Base-by-base conservation (phyloP, 352 stramenopile genomes). In the Hyaloperonospora arabidopsidis region DNA sequence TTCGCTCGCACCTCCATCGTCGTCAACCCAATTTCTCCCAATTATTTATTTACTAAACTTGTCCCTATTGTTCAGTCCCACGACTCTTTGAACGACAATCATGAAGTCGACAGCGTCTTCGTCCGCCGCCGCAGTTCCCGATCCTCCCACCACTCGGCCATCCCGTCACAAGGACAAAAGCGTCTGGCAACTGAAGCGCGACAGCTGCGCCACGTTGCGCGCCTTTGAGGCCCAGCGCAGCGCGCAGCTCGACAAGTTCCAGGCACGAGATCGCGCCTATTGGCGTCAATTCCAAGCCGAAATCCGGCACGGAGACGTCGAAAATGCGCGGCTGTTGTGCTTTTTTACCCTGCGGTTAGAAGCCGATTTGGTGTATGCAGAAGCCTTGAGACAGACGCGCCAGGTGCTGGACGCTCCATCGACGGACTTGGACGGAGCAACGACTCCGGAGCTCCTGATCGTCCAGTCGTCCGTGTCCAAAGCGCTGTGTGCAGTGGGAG, bases 281-380 rank as follows among this genome's bases (percentile, higher is more conserved):
- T 92, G 81, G 81, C 79, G 74, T 18, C 61, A 74, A n/a, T 92
- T 92, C 61, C 76, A 87, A 62, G 69, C 75, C 34, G 81, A 92
- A 65, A 76, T 92, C 17, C 54, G 72, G 15, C 72, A 71, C 41
- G 81, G 70, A 3, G 67, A 69, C 29, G 81, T 87, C 13, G 77
- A 88, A 54, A 89, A 89, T 36, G 47, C 56, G 32, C 73, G 79
- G 0, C 53, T 92, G 22, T 67, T 87, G 45, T 70, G 70, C 5
- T 92, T 92, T 61, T 87, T 92, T 36, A 46, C 69, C 6, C 48
- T 88, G 55, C 67, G 75, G 5, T 53, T 87, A 15, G 76, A 89
- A 61, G 81, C 79, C 17, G 78, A 92, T 58, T 50, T 89, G 22
- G 75, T 73, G 28, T 92, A 92, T 50, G 81, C 81, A 29, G 81